Conservation (phyloP, 2,329 filamentous ascomycete genomes). For the Aspergillus udagawae region DNA sequence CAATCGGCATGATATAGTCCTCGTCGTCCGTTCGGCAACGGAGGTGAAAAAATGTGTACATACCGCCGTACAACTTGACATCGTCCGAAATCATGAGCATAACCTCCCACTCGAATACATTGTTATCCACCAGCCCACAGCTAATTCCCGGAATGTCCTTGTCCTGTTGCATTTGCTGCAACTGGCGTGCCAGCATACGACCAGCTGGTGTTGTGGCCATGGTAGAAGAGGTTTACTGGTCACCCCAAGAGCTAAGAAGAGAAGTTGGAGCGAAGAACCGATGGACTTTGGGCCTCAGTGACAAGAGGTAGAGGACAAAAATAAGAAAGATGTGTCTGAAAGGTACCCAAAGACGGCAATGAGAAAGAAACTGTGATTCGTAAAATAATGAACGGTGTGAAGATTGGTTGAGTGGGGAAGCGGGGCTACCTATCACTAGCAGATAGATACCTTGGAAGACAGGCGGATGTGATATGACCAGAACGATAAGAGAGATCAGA, state of each 20-base stretch:
- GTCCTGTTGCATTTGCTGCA: conserved; percentile 89
- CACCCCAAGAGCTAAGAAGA: background rate
- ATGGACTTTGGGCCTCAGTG: background rate
- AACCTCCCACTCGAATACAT: conserved; percentile 97
- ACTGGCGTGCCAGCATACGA: conserved; percentile 73
- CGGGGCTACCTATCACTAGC: background rate
- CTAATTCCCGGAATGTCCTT: conserved; percentile 94
- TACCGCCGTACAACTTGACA: conserved; percentile 89
- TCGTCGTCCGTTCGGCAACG: background rate
- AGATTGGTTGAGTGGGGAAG: conserved; percentile 8
- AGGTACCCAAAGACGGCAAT: background rate
- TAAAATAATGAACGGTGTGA: background rate
- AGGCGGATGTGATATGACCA: background rate
- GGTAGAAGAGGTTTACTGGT: conserved; percentile 4
- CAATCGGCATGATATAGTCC: background rate
- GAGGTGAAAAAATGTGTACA: conserved; percentile 23
- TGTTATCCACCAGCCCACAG: conserved; percentile 78
- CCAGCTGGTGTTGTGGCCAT: conserved; percentile 45
- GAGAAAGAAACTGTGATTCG: background rate
- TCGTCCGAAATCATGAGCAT: conserved; percentile 98
- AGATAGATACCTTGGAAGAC: background rate
- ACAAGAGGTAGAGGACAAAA: background rate
- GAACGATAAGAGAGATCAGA: background rate
- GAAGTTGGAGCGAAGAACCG: background rate
- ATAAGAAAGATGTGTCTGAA: background rate